Evolutionary conservation across 2,329 filamentous ascomycete species (phyloP), one percentile per base, ranked within the genome.

Genomic region (Periconia digitata): DNA sequence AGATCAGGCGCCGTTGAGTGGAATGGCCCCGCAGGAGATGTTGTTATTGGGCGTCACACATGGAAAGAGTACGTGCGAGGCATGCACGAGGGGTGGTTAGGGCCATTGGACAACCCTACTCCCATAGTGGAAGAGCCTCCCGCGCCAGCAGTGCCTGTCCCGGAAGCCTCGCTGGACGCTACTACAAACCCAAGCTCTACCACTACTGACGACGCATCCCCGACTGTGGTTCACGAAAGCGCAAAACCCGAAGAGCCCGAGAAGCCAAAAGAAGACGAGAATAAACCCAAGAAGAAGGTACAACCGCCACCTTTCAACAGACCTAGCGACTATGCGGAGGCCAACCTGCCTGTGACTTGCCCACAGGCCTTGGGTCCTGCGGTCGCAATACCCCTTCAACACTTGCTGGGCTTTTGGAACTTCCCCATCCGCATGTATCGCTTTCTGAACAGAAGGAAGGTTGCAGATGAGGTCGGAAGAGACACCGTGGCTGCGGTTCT

Each of bases 61-160:
- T 99, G 94, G 94, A 99, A 96, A 74, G 94, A 99, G 73, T 99
- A 97, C 70, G 77, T 97, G 20, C 82, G 92, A 49, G 94, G 94
- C 39, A 67, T 97, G 57, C 94, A 99, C 69, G 94, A 99, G 73
- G 94, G 94, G 47, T 99, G 94, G 92, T 76, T 99, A 20, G 92
- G 94, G 0, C 91, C 94, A 7, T 75, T 95, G 37, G 83, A 87
- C 50, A 73, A 84, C 47, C 87, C 87, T 1, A 57, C 62, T 44
- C 53, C 59, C 34, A 55, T 62, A 17, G 55, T 62, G 18, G 62
- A 66, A 27, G 49, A 55, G 27, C 50, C 57, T 16, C 44, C 49
- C 38, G 40, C 50, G 13, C 43, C 55, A 34, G 35, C 45, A 42
- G 22, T 48, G 29, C 27, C 51, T 13, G 40, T 51, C 1, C 44